These are phyloP conservation scores for Dendrobium chrysotoxum DNA, from an alignment of 106 monocot genomes.

Conservation along the genomic window DNA sequence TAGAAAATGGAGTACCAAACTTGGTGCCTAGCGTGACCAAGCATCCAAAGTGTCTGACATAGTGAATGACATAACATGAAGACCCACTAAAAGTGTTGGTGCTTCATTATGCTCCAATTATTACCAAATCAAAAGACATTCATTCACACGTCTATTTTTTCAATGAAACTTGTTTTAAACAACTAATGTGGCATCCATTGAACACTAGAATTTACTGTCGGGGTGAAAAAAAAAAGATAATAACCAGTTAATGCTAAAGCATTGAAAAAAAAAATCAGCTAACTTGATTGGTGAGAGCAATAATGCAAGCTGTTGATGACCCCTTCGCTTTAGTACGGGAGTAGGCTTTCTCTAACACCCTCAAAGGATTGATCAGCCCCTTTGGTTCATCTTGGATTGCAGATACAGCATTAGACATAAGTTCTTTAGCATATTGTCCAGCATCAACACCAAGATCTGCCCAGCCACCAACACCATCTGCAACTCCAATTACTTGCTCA, in stretches of 20 bases:
- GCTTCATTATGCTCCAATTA: not conserved
- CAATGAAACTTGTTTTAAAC: not conserved
- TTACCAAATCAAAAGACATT: not conserved
- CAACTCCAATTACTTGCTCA: conserved; percentile 66
- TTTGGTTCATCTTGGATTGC: conserved; percentile 60
- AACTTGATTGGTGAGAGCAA: conserved; percentile 56
- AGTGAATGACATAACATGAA: not conserved
- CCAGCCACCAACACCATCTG: conserved; percentile 85
- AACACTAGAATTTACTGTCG: not conserved
- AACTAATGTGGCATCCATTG: not conserved
- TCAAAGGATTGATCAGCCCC: conserved; percentile 52
- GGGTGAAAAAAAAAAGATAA: not conserved
- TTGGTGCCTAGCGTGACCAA: not conserved
- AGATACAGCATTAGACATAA: conserved; percentile 59
- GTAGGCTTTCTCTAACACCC: conserved; percentile 72
- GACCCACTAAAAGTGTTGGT: not conserved
- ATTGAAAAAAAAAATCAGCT: not conserved
- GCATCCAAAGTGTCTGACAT: not conserved
- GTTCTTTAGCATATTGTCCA: conserved; percentile 62
- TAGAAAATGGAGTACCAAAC: not conserved
- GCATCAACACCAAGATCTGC: conserved; percentile 61
- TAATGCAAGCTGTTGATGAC: conserved; percentile 78
- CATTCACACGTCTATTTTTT: not conserved
- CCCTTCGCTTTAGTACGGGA: conserved; percentile 52
- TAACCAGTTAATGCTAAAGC: not conserved